phyloP scores from a whole-genome alignment of 768 basidiomycete genomes.

The Pholiota microspora region DNA sequence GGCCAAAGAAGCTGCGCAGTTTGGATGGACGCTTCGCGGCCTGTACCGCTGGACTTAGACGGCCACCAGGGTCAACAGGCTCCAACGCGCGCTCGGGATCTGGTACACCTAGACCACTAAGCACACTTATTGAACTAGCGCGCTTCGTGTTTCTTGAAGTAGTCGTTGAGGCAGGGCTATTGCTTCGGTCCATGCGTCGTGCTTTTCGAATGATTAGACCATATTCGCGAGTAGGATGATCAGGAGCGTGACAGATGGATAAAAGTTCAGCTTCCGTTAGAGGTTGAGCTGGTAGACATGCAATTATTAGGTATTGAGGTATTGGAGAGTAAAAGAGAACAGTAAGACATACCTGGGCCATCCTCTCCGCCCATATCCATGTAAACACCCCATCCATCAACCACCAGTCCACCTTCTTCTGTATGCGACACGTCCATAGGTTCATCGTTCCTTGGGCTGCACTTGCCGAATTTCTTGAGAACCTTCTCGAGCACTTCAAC shows the following conservation, averaged over 20 bases:
- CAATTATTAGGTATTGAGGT: too few species aligned
- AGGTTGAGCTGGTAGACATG: constrained; percentile 77
- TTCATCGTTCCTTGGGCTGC: constrained; percentile 40
- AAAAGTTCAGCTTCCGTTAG: constrained; percentile 81
- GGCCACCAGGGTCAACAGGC: constrained; percentile 50
- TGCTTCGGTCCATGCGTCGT: constrained; percentile 42
- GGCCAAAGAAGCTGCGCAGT: constrained; percentile 95
- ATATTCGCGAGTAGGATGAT: constrained; percentile 76
- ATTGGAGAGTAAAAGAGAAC: neutral
- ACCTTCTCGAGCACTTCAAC: constrained; percentile 87
- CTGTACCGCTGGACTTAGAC: constrained; percentile 32
- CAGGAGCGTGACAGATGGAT: constrained; percentile 78
- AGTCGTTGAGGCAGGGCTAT: constrained; percentile 29
- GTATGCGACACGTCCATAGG: constrained; percentile 57
- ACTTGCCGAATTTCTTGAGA: constrained; percentile 85
- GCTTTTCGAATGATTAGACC: constrained; percentile 71
- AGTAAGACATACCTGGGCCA: constrained; percentile 43
- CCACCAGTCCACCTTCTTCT: constrained; percentile 71
- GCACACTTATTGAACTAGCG: constrained; percentile 91
- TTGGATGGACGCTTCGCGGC: constrained; percentile 60
- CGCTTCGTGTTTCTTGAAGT: constrained; percentile 59
- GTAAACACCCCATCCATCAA: constrained; percentile 91
- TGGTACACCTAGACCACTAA: constrained; percentile 90
- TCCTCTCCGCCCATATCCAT: constrained; percentile 58
- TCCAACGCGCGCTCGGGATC: constrained; percentile 70